These are phyloP conservation scores for Penicillium italicum DNA, from an alignment of 2,329 filamentous ascomycete genomes.

Conservation along the genomic window DNA sequence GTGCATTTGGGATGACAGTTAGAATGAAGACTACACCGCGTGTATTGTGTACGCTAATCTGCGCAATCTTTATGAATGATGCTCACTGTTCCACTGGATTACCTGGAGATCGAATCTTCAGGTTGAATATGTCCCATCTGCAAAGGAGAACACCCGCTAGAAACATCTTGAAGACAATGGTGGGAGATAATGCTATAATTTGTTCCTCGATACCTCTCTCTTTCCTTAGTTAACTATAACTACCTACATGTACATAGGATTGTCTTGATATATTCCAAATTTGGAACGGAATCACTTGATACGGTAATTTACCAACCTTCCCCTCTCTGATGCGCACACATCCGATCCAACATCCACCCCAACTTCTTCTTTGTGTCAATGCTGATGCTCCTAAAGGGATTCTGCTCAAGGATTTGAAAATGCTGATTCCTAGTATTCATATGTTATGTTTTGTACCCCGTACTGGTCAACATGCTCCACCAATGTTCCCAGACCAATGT, in stretches of 20 bases:
- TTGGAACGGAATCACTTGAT: neutral
- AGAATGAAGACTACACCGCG: neutral
- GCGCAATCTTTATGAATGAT: neutral
- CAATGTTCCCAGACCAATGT: too few relatives aligned
- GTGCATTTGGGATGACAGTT: too few relatives aligned
- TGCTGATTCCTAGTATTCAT: neutral
- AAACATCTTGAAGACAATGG: too few relatives aligned
- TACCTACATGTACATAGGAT: too few relatives aligned
- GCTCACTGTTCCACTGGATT: neutral
- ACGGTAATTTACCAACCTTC: constrained; percentile 2
- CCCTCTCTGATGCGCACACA: neutral
- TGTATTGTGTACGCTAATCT: neutral
- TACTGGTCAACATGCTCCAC: neutral
- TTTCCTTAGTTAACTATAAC: too few relatives aligned
- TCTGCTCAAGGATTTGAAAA: neutral
- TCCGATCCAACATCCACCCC: neutral
- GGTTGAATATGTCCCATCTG: neutral
- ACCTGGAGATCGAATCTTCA: neutral
- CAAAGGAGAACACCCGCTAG: too few relatives aligned
- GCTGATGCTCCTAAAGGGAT: too few relatives aligned
- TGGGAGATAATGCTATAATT: neutral
- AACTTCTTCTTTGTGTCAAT: neutral
- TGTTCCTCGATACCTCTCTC: neutral
- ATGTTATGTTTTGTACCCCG: neutral
- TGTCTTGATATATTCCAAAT: neutral